Base-by-base conservation (phyloP, 129 eudicot genomes). In the Smallanthus sonchifolius region DNA sequence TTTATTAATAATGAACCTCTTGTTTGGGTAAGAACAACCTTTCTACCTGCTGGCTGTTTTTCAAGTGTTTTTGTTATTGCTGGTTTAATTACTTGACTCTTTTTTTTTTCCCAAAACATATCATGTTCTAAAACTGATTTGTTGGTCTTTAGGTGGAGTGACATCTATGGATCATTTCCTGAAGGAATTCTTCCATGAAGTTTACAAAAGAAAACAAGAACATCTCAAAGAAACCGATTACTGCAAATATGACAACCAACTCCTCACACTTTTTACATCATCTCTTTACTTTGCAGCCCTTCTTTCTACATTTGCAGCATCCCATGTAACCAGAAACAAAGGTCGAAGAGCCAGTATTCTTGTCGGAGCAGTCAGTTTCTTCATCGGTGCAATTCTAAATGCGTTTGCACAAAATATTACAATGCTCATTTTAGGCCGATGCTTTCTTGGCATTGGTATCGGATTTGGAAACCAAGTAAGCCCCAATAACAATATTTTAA, bases 131-230 rank as follows among this genome's bases (percentile, higher is more conserved):
- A 87, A 71, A 77, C 60, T 34, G 9, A 32, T 61, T 35, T 32
- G 40, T 34, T 61, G 35, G 20, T 14, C 43, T 77, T 32, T 70
- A 92, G 98, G 98, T 63, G 98, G 98, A n/a, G 96, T 92, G 73
- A 92, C 96, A 65, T 89, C 98, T 65, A 92, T 92, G 98, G 98
- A 89, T 60, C 90, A 85, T 67, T 92, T 92, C 82, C 75, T 92
- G 70, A 74, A 74, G 72, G 84, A 87, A 79, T 92, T 92, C 78
- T 92, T 92, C 74, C 98, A 92, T 20, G 36, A 78, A 9, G 84
- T 89, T 15, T 89, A 87, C 55, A 69, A 66, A 38, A 87, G 96
- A 48, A 87, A 89, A 37, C 97, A 89, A 4, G 85, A 43, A 75
- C 91, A 87, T 77, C 89, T 87, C 0, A 28, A 80, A 13, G 96